Conservation (phyloP, 176 grass and related monocot species). For the Guadua angustifolia region DNA sequence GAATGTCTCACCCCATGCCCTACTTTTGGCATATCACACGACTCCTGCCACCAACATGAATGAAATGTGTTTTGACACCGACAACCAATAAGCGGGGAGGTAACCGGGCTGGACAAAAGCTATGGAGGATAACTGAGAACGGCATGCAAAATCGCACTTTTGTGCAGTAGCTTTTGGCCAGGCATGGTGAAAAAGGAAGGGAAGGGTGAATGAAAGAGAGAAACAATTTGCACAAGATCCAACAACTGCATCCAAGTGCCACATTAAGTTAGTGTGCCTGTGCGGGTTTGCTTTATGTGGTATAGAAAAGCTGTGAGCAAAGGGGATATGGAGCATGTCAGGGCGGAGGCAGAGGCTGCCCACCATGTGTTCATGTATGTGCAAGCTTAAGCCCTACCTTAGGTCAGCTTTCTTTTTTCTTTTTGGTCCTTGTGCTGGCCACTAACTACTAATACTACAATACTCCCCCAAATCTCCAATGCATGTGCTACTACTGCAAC, state of each 20-base stretch:
- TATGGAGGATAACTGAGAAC: slow-evolving; percentile 37
- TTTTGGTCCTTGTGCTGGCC: slow-evolving; percentile 49
- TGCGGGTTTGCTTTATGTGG: slow-evolving; percentile 54
- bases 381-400: slow-evolving; percentile 23
- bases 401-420: neutral
- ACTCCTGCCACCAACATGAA: neutral
- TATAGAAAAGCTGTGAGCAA: slow-evolving; percentile 54
- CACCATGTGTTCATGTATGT: slow-evolving; percentile 42
- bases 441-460: slow-evolving; percentile 28
- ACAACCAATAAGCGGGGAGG: slow-evolving; percentile 19
- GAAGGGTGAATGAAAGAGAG: neutral
- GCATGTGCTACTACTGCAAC: neutral
- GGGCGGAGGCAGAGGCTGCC: slow-evolving; percentile 33
- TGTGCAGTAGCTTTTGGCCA: slow-evolving; percentile 44
- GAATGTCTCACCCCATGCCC: neutral
- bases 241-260: slow-evolving; percentile 62
- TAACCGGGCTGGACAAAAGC: slow-evolving; percentile 1
- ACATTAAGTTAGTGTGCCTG: slow-evolving; percentile 21
- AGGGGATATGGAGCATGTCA: slow-evolving; percentile 63
- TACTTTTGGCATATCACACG: slow-evolving; percentile 3
- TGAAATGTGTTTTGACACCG: neutral
- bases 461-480: neutral
- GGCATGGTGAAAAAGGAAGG: slow-evolving; percentile 36
- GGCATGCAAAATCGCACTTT: slow-evolving; percentile 46
- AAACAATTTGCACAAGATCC: slow-evolving; percentile 52